Percentiles rank a stretch among this genome's conserved stretches.
These are phyloP conservation scores for Dianthus caryophyllus DNA, from an alignment of 148 eudicot genomes.

Conservation along the genomic window DNA sequence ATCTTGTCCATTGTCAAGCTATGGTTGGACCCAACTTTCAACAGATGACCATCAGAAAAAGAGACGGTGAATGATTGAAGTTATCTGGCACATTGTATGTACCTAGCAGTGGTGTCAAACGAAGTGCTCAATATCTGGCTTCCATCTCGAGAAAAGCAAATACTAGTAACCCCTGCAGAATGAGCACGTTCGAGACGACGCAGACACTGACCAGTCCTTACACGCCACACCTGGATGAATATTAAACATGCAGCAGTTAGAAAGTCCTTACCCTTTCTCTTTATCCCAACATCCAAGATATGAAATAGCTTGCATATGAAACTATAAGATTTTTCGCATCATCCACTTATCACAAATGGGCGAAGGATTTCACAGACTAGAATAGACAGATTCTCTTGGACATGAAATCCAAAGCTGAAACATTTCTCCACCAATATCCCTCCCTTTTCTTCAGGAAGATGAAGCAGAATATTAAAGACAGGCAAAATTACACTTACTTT, in stretches of 20 bases:
- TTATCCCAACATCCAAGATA: neutral
- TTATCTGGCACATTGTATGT: slow-evolving; percentile 5
- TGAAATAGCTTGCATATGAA: neutral
- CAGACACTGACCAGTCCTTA: slow-evolving; percentile 93
- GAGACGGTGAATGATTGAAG: neutral
- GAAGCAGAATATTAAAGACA: too few species aligned
- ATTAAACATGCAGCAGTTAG: neutral
- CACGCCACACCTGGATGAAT: slow-evolving; percentile 78
- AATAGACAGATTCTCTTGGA: too few species aligned
- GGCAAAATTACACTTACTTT: slow-evolving; percentile 60
- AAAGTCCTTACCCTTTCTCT: neutral
- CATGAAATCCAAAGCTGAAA: too few species aligned
- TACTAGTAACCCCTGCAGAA: slow-evolving; percentile 84
- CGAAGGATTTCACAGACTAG: too few species aligned
- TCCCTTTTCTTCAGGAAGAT: neutral
- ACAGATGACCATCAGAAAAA: neutral
- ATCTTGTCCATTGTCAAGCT: neutral
- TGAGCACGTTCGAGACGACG: slow-evolving; percentile 98
- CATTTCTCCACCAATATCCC: neutral
- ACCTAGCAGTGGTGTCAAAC: slow-evolving; percentile 95
- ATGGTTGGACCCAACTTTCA: neutral
- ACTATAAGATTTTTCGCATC: neutral
- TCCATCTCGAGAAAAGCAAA: slow-evolving; percentile 90
- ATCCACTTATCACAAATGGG: neutral
- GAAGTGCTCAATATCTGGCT: slow-evolving; percentile 93